Conservation (phyloP, 139 green algal species). For the Prasinococcaceae sp. region DNA sequence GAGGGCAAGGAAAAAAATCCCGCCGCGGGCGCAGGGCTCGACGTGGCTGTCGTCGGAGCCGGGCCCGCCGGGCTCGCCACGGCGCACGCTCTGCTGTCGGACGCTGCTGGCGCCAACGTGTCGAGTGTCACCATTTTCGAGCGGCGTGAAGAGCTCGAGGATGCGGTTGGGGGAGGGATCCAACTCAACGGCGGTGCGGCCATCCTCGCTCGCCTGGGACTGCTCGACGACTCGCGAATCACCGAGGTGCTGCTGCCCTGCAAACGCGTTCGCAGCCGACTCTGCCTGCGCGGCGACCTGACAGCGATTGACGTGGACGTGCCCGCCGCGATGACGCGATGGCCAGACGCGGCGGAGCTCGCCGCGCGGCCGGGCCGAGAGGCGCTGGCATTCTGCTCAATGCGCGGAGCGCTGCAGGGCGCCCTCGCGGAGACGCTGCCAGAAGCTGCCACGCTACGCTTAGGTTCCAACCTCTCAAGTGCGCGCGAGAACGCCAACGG, state of each 20-base stretch:
- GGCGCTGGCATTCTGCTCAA: neutral
- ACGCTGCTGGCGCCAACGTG: neutral
- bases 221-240: neutral
- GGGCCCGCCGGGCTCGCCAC: neutral
- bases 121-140: neutral
- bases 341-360: neutral
- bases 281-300: too few relatives aligned
- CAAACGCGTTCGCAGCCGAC: neutral
- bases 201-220: neutral
- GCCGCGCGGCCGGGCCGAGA: neutral
- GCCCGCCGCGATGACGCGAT: neutral
- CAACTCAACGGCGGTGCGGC: neutral
- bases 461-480: neutral
- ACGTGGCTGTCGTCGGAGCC: neutral
- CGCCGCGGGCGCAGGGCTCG: too few relatives aligned
- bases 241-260: neutral
- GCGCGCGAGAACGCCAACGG: neutral
- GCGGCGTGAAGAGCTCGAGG: neutral
- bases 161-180: neutral
- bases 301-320: neutral
- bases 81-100: neutral
- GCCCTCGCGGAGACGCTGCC: neutral
- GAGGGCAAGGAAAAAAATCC: too few relatives aligned
- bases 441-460: neutral
- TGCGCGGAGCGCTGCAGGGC: neutral